A percentile compares a stretch with the other conserved stretches of the same genome.
These are phyloP conservation scores for Botrytis byssoidea DNA, from an alignment of 2,329 filamentous ascomycete genomes.

Conservation along the genomic window DNA sequence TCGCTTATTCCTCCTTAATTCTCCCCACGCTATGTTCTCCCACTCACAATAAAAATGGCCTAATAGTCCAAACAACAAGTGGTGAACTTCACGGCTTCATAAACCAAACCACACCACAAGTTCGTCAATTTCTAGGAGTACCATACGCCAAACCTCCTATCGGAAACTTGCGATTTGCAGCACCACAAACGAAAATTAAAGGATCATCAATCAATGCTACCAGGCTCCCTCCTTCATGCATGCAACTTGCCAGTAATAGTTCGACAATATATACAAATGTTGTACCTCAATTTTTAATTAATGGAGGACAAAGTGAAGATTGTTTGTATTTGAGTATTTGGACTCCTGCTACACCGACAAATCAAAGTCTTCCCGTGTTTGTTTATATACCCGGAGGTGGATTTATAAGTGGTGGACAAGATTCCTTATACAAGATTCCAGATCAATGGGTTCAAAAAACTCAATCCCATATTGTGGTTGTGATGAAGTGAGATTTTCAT, in stretches of 20 bases:
- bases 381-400: constrained; percentile 47
- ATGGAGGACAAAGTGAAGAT: constrained; percentile 35
- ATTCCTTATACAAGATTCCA: constrained; percentile 4
- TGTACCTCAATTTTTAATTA: background rate
- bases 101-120: constrained; percentile 26
- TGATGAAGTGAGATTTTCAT: constrained; percentile 4
- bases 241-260: constrained; percentile 25
- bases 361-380: constrained; percentile 41
- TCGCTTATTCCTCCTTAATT: background rate
- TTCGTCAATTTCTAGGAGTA: constrained; percentile 41
- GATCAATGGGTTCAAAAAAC: constrained; percentile 10
- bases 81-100: constrained; percentile 25
- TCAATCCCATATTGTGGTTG: constrained; percentile 5
- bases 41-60: background rate
- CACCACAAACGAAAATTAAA: constrained; percentile 30
- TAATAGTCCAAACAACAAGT: constrained; percentile 25
- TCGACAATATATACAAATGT: constrained; percentile 21
- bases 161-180: constrained; percentile 41
- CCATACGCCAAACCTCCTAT: constrained; percentile 42
- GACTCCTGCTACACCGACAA: constrained; percentile 34
- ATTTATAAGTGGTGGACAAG: constrained; percentile 33
- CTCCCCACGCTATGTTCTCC: background rate
- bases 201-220: constrained; percentile 26
- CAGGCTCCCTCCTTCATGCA: constrained; percentile 27
- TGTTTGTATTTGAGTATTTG: constrained; percentile 43